Base-by-base conservation (phyloP, 2,329 filamentous ascomycete genomes). In the Aspergillus transmontanensis region DNA sequence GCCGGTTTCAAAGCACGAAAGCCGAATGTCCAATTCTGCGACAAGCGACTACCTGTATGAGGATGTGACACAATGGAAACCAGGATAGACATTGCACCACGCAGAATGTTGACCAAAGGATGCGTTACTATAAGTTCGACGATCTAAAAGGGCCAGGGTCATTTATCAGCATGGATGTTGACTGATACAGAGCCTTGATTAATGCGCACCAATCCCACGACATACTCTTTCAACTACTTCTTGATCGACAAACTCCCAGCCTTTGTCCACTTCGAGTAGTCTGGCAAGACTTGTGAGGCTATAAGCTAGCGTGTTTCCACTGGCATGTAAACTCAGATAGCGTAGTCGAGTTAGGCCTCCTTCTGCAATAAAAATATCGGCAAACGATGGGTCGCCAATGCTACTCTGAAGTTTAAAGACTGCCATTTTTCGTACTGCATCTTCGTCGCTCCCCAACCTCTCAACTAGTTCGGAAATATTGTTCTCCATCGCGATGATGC, bases 361-460 rank as follows among this genome's bases (percentile, higher is more conserved):
- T 57, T 93, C 91, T 58, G 90, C 89, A 66, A 98, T 96, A 81
- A 99, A 99, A 71, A 96, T 89, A 78, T 98, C 95, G 73, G 95
- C 95, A 78, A 98, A 98, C 57, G 93, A 91, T 30, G 94, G 94
- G 80, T 99, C 95, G 76, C 94, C 94, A 79, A 99, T 97, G 66
- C 92, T 93, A 67, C 87, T 90, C 80, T 99, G 95, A 68, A 99
- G 88, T 82, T 97, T 97, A 86, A 99, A 99, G 65, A 96, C 95
- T 64, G 95, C 95, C 92, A 98, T 97, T 80, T 99, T 99, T 74
- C 94, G 92, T 70, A 92, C 90, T 61, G 92, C 94, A 84, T 99
- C 95, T 80, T 97, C 86, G 61, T 87, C 84, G 69, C 85, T 86
- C 51, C 84, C 82, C 63, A 90, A 80, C 58, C 86, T 83, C 66